Percentiles rank a stretch among this genome's conserved stretches.
These are phyloP conservation scores for Penicillium carneum DNA, from an alignment of 2,329 filamentous ascomycete species.

Conservation along the genomic window DNA sequence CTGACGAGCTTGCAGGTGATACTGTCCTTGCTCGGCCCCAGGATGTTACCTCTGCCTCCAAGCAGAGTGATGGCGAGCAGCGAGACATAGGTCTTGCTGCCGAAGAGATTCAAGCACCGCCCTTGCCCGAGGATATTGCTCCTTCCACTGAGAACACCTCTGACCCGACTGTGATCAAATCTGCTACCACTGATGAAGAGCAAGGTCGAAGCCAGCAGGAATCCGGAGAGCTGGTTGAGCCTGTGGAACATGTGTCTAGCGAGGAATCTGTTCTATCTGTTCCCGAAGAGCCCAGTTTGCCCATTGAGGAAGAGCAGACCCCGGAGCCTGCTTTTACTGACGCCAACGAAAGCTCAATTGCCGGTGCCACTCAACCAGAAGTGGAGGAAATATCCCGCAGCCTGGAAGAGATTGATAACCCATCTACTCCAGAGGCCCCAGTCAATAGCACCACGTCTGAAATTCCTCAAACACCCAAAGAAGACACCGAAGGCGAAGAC, in stretches of 20 bases:
- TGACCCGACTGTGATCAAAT: neutral
- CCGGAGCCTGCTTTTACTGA: slow-evolving; percentile 10
- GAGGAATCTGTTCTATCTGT: neutral
- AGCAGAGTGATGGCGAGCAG: neutral
- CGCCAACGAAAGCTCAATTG: slow-evolving; percentile 4
- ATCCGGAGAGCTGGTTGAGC: neutral
- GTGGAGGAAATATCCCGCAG: slow-evolving; percentile 4
- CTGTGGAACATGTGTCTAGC: neutral
- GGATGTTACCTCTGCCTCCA: slow-evolving; percentile 4
- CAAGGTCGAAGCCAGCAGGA: neutral
- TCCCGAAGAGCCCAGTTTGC: neutral
- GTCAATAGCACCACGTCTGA: slow-evolving; percentile 3
- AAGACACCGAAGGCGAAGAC: slow-evolving; percentile 27
- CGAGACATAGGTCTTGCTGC: neutral
- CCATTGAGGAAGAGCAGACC: neutral
- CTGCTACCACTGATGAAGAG: neutral
- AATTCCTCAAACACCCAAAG: slow-evolving; percentile 15
- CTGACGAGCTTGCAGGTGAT: slow-evolving; percentile 12
- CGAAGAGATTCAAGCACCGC: neutral
- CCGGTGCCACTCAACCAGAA: neutral
- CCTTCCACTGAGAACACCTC: neutral
- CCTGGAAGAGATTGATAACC: slow-evolving; percentile 8
- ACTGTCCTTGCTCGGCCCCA: neutral
- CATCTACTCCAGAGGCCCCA: neutral
- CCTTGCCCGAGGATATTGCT: neutral